Evolutionary conservation across 2,329 filamentous ascomycete species (phyloP).

Genomic region (Amauroascus niger): DNA sequence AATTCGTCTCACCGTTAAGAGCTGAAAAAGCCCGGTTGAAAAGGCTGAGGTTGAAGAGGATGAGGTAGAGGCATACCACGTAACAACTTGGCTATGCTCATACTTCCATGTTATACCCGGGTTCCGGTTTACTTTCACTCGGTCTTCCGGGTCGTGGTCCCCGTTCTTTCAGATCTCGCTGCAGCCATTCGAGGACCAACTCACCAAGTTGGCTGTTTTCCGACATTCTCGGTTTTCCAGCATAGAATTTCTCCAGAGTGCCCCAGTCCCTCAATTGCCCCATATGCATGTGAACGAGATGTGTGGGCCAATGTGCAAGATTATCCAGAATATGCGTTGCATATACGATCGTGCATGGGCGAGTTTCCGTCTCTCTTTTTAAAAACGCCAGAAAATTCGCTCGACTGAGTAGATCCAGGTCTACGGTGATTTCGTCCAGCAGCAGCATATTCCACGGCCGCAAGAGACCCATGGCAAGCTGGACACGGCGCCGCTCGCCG

Average conservation of each 20-base stretch:
- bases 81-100: background rate
- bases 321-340: conserved; percentile 97
- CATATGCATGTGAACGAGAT: conserved; percentile 90
- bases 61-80: too few relatives aligned
- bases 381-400: conserved; percentile 79
- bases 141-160: conserved; percentile 62
- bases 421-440: conserved; percentile 93
- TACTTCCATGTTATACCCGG: conserved; percentile 10
- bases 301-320: conserved; percentile 85
- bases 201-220: conserved; percentile 82
- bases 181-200: conserved; percentile 79
- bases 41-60: too few relatives aligned
- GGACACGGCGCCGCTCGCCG: conserved; percentile 81
- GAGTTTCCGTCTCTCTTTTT: conserved; percentile 70
- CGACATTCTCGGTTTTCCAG: conserved; percentile 41
- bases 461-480: conserved; percentile 90
- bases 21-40: conserved; percentile 9
- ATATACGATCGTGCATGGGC: conserved; percentile 87
- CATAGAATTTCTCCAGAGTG: conserved; percentile 58
- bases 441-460: conserved; percentile 85
- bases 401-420: conserved; percentile 78
- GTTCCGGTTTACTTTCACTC: conserved; percentile 29
- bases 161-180: conserved; percentile 64
- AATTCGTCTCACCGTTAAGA: conserved; percentile 17
- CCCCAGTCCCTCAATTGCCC: conserved; percentile 85